Evolutionary conservation across 176 grass and related monocot genomes (phyloP), one percentile per base, ranked within the genome.

Genomic region (Rhynchospora breviuscula): DNA sequence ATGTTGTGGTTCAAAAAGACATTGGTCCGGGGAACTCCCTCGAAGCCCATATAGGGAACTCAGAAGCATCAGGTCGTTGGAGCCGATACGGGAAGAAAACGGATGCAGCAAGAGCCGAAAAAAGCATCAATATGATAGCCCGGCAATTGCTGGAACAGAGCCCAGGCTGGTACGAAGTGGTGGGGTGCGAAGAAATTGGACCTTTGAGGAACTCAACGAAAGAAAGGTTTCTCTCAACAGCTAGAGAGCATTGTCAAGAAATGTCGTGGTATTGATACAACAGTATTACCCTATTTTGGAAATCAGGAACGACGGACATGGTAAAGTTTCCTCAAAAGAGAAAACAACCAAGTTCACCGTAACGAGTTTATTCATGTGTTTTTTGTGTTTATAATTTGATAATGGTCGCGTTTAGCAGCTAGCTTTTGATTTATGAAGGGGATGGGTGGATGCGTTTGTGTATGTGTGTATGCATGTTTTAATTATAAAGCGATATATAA

Each of bases 101-200:
- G 83, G 78, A 83, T 15, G 35, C 70, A 80, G 83, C 59, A 84
- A 85, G 58, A 90, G 88, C 67, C 90, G 87, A 72, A 93, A 88
- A 82, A 84, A 87, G 13, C 31, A 63, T 22, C 58, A 89, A 56
- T 25, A 84, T 60, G 62, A 86, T 25, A 84, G 67, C 72, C 63
- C 76, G 19, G 23, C 58, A 79, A 21, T 45, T 40, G 29, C 21
- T 53, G 13, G 26, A 14, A 33, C 40, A 3, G 67, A 78, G 43
- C 89, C 94, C 13, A 68, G 79, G 59, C 84, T 97, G 81, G 84
- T 84, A 65, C 87, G 94, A 17, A 93, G 91, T 59, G 69, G 79
- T 8, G 94, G 82, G 56, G 29, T 97, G 18, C 85, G 94, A 9
- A 83, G 94, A 85, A 88, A 97, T 57, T 97, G 91, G 94, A 97